Base-by-base conservation (phyloP, 2,329 filamentous ascomycete species). In the Ophiocordyceps unilateralis region DNA sequence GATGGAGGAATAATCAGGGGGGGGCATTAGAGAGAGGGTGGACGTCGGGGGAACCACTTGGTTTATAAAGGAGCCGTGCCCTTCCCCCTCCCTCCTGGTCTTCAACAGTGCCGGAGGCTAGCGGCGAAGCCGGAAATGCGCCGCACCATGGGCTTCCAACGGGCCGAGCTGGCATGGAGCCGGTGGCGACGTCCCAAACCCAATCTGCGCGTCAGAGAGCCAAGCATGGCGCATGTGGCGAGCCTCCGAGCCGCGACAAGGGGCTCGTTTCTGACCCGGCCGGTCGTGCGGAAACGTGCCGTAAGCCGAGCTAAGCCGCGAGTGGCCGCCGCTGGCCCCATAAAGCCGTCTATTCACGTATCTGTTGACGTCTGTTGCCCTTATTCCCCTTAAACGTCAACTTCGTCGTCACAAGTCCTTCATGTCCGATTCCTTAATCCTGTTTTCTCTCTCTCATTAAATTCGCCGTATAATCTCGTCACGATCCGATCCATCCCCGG, bases 261-360 rank as follows among this genome's bases (percentile, higher is more conserved):
- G 26, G 42, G 37, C 19, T 17, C 17, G 19, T 24, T 15, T 39
- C 14, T 39, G 14, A 20, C 37, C 37, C 45, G 46, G 44, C 47
- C 44, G 49, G 47, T 49, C 47, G 45, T 41, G 34, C 46, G 49
- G 52, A 49, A 46, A 45, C 50, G 54, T 56, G 53, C 52, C 49
- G 51, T 51, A 51, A 63, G 49, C 63, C 63, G 63, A 49, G 42
- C 50, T 45, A 63, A 66, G 59, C 64, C 64, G 64, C 54, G 44
- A 47, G 50, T 61, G 57, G 58, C 63, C 63, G 63, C 45, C 44
- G 41, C 20, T 21, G 28, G 20, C 22, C 19, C 22, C n/a, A 4
- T 36, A 36, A 36, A n/a, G n/a, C n/a, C n/a, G n/a, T n/a, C n/a
- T n/a, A n/a, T n/a, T n/a, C n/a, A n/a, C n/a, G n/a, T n/a, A n/a